These are phyloP conservation scores for Aquilaria sinensis DNA, from an alignment of 345 rosid genomes.

Conservation along the genomic window DNA sequence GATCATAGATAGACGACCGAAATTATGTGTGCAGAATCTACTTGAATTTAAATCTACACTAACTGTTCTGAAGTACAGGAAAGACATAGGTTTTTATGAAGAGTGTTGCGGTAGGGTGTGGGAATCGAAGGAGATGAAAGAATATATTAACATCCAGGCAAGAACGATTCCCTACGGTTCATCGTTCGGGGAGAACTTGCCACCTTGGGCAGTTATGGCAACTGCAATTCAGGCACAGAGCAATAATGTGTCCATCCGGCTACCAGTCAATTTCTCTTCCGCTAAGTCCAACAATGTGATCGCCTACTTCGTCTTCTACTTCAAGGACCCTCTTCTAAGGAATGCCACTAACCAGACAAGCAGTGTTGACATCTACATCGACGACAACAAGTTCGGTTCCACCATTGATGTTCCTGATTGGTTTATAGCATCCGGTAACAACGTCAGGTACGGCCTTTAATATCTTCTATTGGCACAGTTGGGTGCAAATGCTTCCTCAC, in stretches of 20 bases:
- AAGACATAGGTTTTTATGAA: too few relatives aligned
- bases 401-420: too few relatives aligned
- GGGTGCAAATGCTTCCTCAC: too few relatives aligned
- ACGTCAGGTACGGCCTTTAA: too few relatives aligned
- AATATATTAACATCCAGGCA: too few relatives aligned
- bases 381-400: not conserved
- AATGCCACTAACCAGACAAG: slow-evolving; percentile 4
- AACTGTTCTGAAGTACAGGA: not conserved
- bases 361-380: slow-evolving; percentile 10
- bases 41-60: slow-evolving; percentile 1
- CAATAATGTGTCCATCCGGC: not conserved
- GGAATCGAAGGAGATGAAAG: too few relatives aligned
- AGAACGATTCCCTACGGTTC: not conserved
- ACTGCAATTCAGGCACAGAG: not conserved
- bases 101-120: too few relatives aligned
- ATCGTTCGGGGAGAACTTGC: slow-evolving; percentile 8
- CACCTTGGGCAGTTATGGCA: slow-evolving; percentile 15
- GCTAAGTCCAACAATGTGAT: not conserved
- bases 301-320: slow-evolving; percentile 16
- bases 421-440: too few relatives aligned
- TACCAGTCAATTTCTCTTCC: slow-evolving; percentile 3
- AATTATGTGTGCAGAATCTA: too few relatives aligned
- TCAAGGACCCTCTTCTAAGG: not conserved
- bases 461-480: too few relatives aligned
- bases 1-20: too few relatives aligned